phyloP scores from a whole-genome alignment of 805 yeast species.

The Wickerhamiella qilinensis region DNA sequence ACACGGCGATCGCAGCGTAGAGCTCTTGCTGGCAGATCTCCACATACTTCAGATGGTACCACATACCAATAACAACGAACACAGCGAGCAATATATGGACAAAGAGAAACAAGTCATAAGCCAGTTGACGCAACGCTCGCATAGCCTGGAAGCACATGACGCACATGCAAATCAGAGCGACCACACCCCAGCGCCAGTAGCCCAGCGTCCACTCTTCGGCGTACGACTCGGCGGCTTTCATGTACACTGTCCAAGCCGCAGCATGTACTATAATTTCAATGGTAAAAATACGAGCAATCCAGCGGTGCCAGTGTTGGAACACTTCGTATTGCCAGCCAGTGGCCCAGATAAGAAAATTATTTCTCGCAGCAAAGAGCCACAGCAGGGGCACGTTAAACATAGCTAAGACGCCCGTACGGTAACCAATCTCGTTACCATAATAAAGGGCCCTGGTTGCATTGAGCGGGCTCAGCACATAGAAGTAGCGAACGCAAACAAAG shows the following conservation, averaged over 20 bases:
- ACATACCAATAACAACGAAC: constrained; percentile 38
- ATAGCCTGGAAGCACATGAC: constrained; percentile 25
- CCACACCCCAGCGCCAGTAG: constrained; percentile 17
- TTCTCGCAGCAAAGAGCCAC: constrained; percentile 50
- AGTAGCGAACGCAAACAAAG: background rate
- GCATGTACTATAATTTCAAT: constrained; percentile 38
- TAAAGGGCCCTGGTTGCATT: background rate
- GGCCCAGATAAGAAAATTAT: constrained; percentile 40
- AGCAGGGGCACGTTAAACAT: constrained; percentile 31
- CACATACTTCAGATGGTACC: constrained; percentile 29
- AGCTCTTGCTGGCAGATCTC: constrained; percentile 9
- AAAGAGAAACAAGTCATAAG: constrained; percentile 42
- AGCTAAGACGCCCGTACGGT: constrained; percentile 7
- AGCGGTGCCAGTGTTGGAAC: constrained; percentile 43
- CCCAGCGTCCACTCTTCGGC: constrained; percentile 5
- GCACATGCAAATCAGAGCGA: constrained; percentile 15
- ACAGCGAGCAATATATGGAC: constrained; percentile 40
- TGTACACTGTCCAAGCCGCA: constrained; percentile 29
- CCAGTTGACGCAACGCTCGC: constrained; percentile 28
- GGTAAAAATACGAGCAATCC: constrained; percentile 38
- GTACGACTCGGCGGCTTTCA: constrained; percentile 16
- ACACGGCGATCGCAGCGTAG: constrained; percentile 30
- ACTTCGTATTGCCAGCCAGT: constrained; percentile 41
- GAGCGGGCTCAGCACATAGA: background rate
- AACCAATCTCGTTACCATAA: constrained; percentile 1